These are phyloP conservation scores for Dendrobium catenatum DNA, from an alignment of 106 monocot genomes.

Conservation along the genomic window DNA sequence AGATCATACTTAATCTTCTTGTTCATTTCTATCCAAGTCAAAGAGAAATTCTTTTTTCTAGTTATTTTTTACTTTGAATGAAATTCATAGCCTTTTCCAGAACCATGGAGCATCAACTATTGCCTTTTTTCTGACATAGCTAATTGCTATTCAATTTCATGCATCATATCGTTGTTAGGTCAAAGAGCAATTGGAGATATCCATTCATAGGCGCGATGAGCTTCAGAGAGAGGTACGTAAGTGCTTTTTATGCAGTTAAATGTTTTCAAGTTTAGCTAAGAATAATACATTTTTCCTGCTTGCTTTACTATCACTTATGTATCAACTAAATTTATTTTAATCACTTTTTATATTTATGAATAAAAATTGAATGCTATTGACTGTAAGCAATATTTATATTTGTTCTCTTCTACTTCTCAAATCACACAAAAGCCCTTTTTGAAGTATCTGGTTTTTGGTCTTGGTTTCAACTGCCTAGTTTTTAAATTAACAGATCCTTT, in stretches of 20 bases:
- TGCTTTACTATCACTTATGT: background rate
- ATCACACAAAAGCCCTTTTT: no score
- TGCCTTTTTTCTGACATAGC: background rate
- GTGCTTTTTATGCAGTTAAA: background rate
- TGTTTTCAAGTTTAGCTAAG: background rate
- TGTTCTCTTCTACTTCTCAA: no score
- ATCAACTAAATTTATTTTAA: background rate
- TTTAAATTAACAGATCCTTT: no score
- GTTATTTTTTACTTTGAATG: background rate
- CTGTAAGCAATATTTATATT: background rate
- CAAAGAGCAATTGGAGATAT: slow-evolving; percentile 49
- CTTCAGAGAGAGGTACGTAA: slow-evolving; percentile 59
- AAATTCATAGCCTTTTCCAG: background rate
- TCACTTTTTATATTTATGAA: background rate
- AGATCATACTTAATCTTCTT: background rate
- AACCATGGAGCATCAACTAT: background rate
- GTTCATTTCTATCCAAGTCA: background rate
- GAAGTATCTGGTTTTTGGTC: no score
- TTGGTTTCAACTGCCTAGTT: no score
- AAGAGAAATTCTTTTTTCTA: background rate
- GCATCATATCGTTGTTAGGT: slow-evolving; percentile 18
- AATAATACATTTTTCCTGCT: background rate
- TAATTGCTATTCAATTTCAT: slow-evolving; percentile 2
- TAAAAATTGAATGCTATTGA: background rate
- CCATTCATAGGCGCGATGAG: slow-evolving; percentile 44